phyloP scores from a whole-genome alignment of 140 eudicot genomes.

The Anethum foeniculum region DNA sequence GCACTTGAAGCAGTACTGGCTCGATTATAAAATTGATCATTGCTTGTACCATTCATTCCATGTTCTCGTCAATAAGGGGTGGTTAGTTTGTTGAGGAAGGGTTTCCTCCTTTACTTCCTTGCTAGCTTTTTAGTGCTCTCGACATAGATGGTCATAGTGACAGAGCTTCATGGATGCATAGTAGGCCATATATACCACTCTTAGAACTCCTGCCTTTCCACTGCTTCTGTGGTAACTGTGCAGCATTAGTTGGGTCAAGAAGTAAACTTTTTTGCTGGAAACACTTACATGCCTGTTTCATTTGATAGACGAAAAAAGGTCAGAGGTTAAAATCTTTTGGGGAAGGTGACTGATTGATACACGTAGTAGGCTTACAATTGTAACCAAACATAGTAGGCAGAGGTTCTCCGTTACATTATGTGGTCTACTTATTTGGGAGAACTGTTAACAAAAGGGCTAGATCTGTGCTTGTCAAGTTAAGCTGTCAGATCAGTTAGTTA shows the following conservation, averaged over 20 bases:
- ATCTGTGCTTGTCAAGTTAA: background rate
- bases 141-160: background rate
- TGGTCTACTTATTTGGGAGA: background rate
- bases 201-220: conserved; percentile 30
- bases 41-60: background rate
- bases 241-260: conserved; percentile 50
- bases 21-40: background rate
- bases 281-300: conserved; percentile 47
- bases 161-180: conserved; percentile 33
- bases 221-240: conserved; percentile 19
- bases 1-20: conserved; percentile 39
- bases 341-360: background rate
- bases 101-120: background rate
- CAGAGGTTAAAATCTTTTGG: background rate
- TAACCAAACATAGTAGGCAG: conserved; percentile 27
- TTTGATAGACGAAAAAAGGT: background rate
- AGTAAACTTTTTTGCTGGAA: conserved; percentile 40
- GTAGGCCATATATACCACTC: conserved; percentile 74
- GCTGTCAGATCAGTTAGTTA: background rate
- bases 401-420: background rate
- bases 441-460: background rate
- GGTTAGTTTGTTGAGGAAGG: background rate
- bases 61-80: background rate
- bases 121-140: background rate
- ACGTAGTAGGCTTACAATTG: conserved; percentile 39